phyloP scores from a whole-genome alignment of 345 rosid species.

The Psidium friedrichsthalianum region DNA sequence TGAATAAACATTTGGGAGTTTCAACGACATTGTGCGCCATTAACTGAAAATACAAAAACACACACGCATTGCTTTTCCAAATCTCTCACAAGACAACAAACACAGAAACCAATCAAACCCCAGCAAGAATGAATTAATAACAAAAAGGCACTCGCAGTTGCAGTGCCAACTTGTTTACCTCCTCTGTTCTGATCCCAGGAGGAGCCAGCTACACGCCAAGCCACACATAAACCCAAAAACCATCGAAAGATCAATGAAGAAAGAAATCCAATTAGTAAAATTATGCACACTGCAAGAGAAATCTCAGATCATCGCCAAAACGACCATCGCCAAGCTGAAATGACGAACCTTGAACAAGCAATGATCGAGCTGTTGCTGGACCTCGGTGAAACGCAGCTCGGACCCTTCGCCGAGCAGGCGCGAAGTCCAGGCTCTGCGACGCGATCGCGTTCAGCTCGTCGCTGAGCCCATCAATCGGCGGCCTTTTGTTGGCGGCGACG shows the following conservation, averaged over 20 bases:
- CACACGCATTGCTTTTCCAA: not conserved
- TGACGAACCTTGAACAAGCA: conserved; percentile 60
- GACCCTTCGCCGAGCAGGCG: conserved; percentile 54
- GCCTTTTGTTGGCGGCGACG: conserved; percentile 7
- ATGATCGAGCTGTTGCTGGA: conserved; percentile 74
- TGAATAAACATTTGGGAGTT: not conserved
- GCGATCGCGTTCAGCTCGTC: conserved; percentile 60
- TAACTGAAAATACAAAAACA: not conserved
- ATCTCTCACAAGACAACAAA: not conserved
- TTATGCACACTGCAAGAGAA: not conserved
- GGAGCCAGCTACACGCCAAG: conserved; percentile 56
- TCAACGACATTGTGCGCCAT: not conserved
- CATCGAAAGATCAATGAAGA: not conserved
- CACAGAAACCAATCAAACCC: not conserved
- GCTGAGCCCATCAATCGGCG: conserved; percentile 43
- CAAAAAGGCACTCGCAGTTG: not conserved
- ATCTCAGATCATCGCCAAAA: not conserved
- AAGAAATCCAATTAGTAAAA: not conserved
- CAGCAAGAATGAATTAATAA: not conserved
- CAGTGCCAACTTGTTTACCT: conserved; percentile 30
- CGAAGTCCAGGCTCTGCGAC: conserved; percentile 59
- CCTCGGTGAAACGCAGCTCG: conserved; percentile 63
- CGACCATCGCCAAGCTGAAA: not conserved
- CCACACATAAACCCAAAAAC: not conserved
- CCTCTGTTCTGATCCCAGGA: conserved; percentile 59